Base-by-base conservation (phyloP, 148 eudicot genomes). In the Euryodendron excelsum region DNA sequence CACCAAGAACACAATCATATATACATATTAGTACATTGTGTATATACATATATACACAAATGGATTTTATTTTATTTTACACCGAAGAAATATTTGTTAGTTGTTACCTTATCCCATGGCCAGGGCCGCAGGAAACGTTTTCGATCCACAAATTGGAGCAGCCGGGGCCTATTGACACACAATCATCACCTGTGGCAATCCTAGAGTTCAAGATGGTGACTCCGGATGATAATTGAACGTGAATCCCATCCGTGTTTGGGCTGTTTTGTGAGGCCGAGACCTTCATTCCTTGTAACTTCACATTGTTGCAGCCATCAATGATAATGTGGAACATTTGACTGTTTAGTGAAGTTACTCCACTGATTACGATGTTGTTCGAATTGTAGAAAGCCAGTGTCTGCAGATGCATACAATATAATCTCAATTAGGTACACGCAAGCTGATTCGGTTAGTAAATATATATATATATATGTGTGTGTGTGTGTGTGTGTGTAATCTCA, bases 161-260 rank as follows among this genome's bases (percentile, higher is more conserved):
- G 3, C 91, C 93, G 0, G 89, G 85, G 0, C 91, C 91, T 0
- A 88, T 55, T 0, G 93, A 88, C 37, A 90, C 45, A 69, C 92
- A 89, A 27, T 89, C 92, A 41, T 89, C 92, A 0, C 88, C 90
- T 0, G 92, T 89, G 0, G 72, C 82, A 62, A 83, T 82, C 27
- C 36, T 81, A 13, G 86, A 62, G 56, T 80, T 74, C 18, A 65
- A 11, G 48, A 90, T 86, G 14, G 79, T 74, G 27, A 86, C 82
- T 0, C 78, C 76, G 2, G 37, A 52, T 0, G 93, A 90, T 2
- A 1, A 8, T 76, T 77, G 81, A 2, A 88, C 79, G 18, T 88
- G 88, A 33, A 90, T 84, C 0, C 93, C 93, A n/a, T 90, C 91
- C 0, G 93, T 90, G 81, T 90, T 90, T 1, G 93, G 93, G 76